phyloP scores from a whole-genome alignment of 176 grass and related monocot species.

The Pontederia paniculata region DNA sequence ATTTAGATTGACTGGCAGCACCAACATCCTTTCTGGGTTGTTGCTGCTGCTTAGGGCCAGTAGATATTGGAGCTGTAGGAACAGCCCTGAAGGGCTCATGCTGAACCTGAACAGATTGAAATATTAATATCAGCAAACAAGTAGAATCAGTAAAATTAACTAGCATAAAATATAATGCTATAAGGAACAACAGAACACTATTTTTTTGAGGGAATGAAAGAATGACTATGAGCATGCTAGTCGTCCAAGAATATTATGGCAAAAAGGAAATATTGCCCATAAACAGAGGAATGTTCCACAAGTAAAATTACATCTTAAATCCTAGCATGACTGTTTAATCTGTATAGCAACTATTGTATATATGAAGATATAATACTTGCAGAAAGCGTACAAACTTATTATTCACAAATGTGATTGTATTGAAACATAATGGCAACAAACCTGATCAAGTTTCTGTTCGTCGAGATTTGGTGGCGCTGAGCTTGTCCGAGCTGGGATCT shows the following conservation, averaged over 20 bases:
- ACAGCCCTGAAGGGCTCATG: conserved; percentile 33
- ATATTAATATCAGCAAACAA: background rate
- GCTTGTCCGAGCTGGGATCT: conserved; percentile 93
- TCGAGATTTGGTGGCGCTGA: conserved; percentile 96
- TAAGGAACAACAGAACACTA: too few relatives aligned
- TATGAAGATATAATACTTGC: background rate
- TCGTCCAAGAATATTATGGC: too few relatives aligned
- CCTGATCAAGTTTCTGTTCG: conserved; percentile 89
- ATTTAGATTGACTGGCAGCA: conserved; percentile 30
- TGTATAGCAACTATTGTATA: background rate
- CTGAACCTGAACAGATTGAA: conserved; percentile 23
- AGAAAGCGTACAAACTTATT: background rate
- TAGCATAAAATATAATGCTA: background rate
- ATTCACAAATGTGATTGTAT: background rate
- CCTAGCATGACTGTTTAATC: background rate
- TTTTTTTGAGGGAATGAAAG: too few relatives aligned
- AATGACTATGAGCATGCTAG: too few relatives aligned
- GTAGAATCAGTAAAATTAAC: conserved; percentile 4
- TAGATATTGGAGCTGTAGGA: conserved; percentile 28
- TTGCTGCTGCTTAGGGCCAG: conserved; percentile 40
- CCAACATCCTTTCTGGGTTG: conserved; percentile 13
- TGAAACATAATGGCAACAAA: conserved; percentile 9
- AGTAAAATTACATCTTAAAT: too few relatives aligned
- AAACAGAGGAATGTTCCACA: too few relatives aligned
- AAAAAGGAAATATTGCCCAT: too few relatives aligned